Conservation (phyloP, 2,329 filamentous ascomycete species). For the Emmonsia crescens region DNA sequence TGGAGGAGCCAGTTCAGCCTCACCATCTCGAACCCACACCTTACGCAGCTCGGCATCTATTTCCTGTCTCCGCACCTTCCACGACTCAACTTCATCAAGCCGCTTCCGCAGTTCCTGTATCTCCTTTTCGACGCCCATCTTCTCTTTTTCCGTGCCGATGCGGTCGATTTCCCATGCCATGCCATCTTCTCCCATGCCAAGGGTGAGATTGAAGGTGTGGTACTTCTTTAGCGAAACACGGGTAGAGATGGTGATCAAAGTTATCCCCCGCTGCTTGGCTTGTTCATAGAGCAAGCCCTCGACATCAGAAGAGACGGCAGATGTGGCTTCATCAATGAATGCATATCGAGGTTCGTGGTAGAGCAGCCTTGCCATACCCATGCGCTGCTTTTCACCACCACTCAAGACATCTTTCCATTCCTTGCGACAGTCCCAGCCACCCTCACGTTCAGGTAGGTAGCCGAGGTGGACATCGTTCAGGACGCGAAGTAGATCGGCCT, state of each 20-base stretch:
- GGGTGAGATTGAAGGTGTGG: conserved; percentile 78
- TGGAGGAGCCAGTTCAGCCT: conserved; percentile 28
- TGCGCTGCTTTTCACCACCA: conserved; percentile 92
- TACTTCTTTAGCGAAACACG: conserved; percentile 91
- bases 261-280: conserved; percentile 88
- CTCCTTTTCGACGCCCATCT: conserved; percentile 86
- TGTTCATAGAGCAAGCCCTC: conserved; percentile 88
- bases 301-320: conserved; percentile 85
- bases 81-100: conserved; percentile 68
- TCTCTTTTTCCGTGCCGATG: conserved; percentile 88
- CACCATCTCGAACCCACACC: conserved; percentile 48
- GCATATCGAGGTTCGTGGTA: conserved; percentile 95
- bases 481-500: conserved; percentile 65
- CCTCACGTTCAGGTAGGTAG: conserved; percentile 83
- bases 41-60: conserved; percentile 70
- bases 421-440: conserved; percentile 92
- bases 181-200: conserved; percentile 70
- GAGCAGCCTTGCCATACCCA: conserved; percentile 78
- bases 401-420: conserved; percentile 98
- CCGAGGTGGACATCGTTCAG: conserved; percentile 77
- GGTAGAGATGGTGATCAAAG: conserved; percentile 90
- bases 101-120: conserved; percentile 71
- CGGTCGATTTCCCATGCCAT: conserved; percentile 86
- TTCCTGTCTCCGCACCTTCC: conserved; percentile 65
- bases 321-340: conserved; percentile 91